A percentile compares a stretch with the other conserved stretches of the same genome.
phyloP scores from a whole-genome alignment of 2,329 filamentous ascomycete species.

The Mariannaea elegans region DNA sequence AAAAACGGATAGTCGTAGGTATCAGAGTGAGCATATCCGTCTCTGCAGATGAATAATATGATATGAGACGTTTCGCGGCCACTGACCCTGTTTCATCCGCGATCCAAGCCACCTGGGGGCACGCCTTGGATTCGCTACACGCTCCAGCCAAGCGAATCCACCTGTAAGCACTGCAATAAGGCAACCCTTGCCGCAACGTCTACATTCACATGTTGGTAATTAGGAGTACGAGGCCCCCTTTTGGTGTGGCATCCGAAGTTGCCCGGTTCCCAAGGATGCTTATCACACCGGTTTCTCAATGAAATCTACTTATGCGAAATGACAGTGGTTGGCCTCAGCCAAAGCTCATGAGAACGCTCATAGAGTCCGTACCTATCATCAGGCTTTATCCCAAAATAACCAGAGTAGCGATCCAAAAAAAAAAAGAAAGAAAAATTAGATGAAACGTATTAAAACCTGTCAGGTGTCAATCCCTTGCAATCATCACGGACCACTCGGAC shows the following conservation, averaged over 20 bases:
- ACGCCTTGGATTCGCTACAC: conserved; percentile 16
- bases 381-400: neutral
- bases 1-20: neutral
- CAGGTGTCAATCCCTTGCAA: neutral
- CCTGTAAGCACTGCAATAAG: neutral
- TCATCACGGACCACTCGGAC: conserved; percentile 28
- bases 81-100: conserved; percentile 34
- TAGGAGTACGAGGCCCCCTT: neutral
- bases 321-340: too few species aligned
- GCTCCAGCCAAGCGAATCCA: conserved; percentile 1
- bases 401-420: neutral
- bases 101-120: conserved; percentile 5
- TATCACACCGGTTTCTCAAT: too few species aligned
- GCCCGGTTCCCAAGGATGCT: neutral
- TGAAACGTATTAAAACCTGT: conserved; percentile 10
- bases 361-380: neutral
- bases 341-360: too few species aligned
- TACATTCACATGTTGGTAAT: neutral
- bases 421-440: neutral
- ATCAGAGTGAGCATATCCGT: neutral
- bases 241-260: neutral
- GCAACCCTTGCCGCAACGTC: neutral
- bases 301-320: too few species aligned
- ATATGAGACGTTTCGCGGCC: conserved; percentile 37
- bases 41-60: conserved; percentile 5